Conservation (phyloP, 2,329 filamentous ascomycete species). For the Sordariomycetes sp. region DNA sequence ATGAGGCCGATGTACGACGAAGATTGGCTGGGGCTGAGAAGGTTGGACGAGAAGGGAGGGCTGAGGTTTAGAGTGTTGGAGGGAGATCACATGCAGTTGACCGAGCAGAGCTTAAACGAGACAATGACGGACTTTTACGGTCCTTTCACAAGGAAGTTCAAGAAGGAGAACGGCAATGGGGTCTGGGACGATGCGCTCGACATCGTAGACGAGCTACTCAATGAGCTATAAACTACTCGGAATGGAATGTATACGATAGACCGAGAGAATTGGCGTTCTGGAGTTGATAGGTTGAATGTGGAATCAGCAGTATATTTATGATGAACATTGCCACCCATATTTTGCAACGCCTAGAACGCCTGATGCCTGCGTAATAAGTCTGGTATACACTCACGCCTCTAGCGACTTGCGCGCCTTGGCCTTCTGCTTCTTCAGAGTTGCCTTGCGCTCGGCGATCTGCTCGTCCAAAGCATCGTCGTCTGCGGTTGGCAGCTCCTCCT, state of each 20-base stretch:
- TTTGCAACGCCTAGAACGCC: conserved; percentile 1
- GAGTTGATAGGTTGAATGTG: background rate
- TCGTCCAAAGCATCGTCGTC: conserved; percentile 45
- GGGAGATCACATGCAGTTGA: conserved; percentile 78
- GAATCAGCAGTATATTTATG: background rate
- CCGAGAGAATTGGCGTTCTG: too few relatives aligned
- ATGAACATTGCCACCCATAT: too few relatives aligned
- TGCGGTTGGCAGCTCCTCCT: conserved; percentile 14
- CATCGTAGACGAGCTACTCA: too few relatives aligned
- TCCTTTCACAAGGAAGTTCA: conserved; percentile 30
- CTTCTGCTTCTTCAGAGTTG: conserved; percentile 50
- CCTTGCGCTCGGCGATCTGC: conserved; percentile 51
- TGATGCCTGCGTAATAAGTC: background rate
- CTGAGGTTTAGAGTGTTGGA: conserved; percentile 65
- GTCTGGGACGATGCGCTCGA: conserved; percentile 22
- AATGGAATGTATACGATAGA: too few relatives aligned
- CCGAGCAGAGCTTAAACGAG: conserved; percentile 53
- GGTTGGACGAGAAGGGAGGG: conserved; percentile 68
- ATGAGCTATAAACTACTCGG: too few relatives aligned
- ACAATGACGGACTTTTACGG: conserved; percentile 62
- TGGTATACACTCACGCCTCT: conserved; percentile 1
- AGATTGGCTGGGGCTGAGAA: conserved; percentile 85
- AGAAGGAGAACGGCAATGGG: conserved; percentile 9
- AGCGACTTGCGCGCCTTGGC: conserved; percentile 40
- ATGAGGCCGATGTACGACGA: conserved; percentile 70